These are phyloP conservation scores for Drechslerella stenobrocha DNA, from an alignment of 2,329 filamentous ascomycete species.

Conservation along the genomic window DNA sequence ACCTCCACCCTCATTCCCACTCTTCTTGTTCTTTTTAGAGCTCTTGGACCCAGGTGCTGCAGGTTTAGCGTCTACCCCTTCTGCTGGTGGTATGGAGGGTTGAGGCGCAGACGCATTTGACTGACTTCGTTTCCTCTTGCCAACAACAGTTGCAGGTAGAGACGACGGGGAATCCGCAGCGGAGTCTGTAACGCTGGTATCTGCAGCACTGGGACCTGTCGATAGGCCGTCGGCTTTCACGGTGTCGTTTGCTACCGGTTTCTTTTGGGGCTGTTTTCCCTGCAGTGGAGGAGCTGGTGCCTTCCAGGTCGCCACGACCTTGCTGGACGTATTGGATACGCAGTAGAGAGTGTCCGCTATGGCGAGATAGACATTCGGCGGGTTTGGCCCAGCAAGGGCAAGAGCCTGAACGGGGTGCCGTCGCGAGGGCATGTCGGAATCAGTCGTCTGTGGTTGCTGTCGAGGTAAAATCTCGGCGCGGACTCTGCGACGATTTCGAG, in stretches of 20 bases:
- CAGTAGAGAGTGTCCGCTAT: slow-evolving; percentile 33
- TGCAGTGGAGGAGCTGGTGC: slow-evolving; percentile 29
- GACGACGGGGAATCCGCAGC: slow-evolving; percentile 20
- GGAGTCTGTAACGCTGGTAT: slow-evolving; percentile 8
- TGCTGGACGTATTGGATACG: slow-evolving; percentile 20
- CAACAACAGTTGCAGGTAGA: not conserved
- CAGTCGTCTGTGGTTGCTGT: not conserved
- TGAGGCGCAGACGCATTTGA: slow-evolving; percentile 18
- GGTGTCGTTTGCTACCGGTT: slow-evolving; percentile 13
- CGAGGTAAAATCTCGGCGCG: not conserved
- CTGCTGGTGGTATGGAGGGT: not conserved
- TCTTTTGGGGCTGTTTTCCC: slow-evolving; percentile 17
- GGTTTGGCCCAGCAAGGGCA: slow-evolving; percentile 7
- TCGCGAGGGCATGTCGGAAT: slow-evolving; percentile 24
- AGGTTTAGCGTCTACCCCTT: not conserved
- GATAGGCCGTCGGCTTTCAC: no score
- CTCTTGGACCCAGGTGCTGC: slow-evolving; percentile 7
- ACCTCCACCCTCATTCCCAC: not conserved
- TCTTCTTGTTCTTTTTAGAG: slow-evolving; percentile 18
- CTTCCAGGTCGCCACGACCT: slow-evolving; percentile 32
- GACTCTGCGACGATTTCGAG: not conserved
- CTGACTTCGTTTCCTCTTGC: slow-evolving; percentile 43
- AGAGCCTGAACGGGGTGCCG: slow-evolving; percentile 35
- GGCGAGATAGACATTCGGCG: slow-evolving; percentile 27
- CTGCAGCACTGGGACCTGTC: slow-evolving; percentile 5